Conservation (phyloP, 2,329 filamentous ascomycete genomes). For the Biscogniauxia marginata region DNA sequence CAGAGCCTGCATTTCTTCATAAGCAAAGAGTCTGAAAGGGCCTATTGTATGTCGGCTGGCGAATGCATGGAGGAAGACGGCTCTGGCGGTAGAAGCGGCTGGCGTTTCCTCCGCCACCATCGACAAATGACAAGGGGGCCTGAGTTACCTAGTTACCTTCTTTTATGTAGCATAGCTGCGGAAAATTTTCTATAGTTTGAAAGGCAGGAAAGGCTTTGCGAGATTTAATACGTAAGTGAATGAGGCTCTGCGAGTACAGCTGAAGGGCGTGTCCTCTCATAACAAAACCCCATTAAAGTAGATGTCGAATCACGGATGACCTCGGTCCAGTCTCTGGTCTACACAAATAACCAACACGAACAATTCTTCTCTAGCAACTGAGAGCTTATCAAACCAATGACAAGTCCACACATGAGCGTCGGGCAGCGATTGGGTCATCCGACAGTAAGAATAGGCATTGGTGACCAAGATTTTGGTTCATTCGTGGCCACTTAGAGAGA, state of each 20-base stretch:
- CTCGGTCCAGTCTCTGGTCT: neutral
- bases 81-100: neutral
- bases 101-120: neutral
- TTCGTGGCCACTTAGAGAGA: neutral
- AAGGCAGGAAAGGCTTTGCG: neutral
- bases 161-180: neutral
- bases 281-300: neutral
- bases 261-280: neutral
- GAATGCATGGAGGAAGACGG: neutral
- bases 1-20: neutral
- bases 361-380: neutral
- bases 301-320: neutral
- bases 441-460: neutral
- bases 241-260: neutral
- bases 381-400: neutral
- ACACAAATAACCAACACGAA: neutral
- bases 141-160: neutral
- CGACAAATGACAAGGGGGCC: neutral
- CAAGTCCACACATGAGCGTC: neutral
- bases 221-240: neutral
- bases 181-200: neutral
- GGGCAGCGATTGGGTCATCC: neutral
- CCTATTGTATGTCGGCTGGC: neutral
- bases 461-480: neutral
- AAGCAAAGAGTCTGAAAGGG: neutral